Percentiles rank a stretch among this genome's conserved stretches.
phyloP scores from a whole-genome alignment of 768 basidiomycete species.

The Boletus tylopilopsis region DNA sequence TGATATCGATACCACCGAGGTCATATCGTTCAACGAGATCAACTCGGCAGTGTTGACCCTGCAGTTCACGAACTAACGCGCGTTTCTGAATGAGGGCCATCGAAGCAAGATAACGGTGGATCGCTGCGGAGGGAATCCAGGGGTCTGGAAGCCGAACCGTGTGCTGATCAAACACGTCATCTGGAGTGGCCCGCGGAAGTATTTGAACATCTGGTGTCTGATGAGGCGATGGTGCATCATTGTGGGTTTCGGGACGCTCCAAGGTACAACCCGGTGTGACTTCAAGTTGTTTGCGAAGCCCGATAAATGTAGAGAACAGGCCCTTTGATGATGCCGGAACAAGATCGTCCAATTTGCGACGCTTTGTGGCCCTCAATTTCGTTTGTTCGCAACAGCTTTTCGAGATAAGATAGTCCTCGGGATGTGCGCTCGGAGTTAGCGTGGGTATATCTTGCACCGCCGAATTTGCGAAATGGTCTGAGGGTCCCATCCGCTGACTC shows the following conservation, averaged over 20 bases:
- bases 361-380: slow-evolving; percentile 12
- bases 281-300: slow-evolving; percentile 21
- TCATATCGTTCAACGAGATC: slow-evolving; percentile 62
- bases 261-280: slow-evolving; percentile 1
- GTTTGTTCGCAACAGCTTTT: slow-evolving; percentile 1
- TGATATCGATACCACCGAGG: slow-evolving; percentile 59
- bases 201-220: slow-evolving; percentile 8
- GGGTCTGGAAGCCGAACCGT: slow-evolving; percentile 43
- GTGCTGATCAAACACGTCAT: slow-evolving; percentile 38
- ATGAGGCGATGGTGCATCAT: slow-evolving; percentile 8
- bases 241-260: slow-evolving; percentile 10
- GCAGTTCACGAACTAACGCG: slow-evolving; percentile 50
- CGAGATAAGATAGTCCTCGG: not conserved
- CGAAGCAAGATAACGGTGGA: slow-evolving; percentile 68
- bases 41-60: slow-evolving; percentile 41
- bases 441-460: slow-evolving; percentile 1
- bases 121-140: slow-evolving; percentile 28
- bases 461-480: not conserved
- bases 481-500: slow-evolving; percentile 5
- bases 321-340: slow-evolving; percentile 25
- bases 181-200: slow-evolving; percentile 31
- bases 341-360: slow-evolving; percentile 24
- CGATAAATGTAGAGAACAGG: slow-evolving; percentile 23
- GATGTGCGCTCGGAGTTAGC: slow-evolving; percentile 2
- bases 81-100: slow-evolving; percentile 67